A percentile compares a stretch with the other conserved stretches of the same genome.
phyloP scores from a whole-genome alignment of 1,284 basidiomycete genomes.

The Leccinum subspadiceum region DNA sequence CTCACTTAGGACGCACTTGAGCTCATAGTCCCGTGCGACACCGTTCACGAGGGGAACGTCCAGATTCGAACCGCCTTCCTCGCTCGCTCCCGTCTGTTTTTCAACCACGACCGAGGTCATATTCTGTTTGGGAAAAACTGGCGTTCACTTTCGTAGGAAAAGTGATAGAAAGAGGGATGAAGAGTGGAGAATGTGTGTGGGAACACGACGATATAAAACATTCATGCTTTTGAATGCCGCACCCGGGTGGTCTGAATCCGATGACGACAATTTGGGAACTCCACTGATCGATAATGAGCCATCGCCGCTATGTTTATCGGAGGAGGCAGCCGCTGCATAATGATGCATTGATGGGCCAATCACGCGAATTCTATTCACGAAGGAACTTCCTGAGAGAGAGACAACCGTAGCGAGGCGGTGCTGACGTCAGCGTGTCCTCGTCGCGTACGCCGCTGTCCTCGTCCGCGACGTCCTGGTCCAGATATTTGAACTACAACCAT shows the following conservation, averaged over 20 bases:
- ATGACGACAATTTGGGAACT: conserved; percentile 1
- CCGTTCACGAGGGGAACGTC: conserved; percentile 16
- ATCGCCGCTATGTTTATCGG: not conserved
- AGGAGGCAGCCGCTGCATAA: not conserved
- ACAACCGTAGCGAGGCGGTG: too few species aligned
- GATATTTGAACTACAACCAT: not conserved
- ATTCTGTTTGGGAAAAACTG: not conserved
- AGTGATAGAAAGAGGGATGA: not conserved
- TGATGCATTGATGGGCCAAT: conserved; percentile 1
- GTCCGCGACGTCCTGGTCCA: not conserved
- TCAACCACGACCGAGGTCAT: conserved; percentile 17
- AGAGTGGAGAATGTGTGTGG: conserved; percentile 5
- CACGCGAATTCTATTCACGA: not conserved
- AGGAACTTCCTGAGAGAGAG: too few species aligned
- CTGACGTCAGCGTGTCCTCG: too few species aligned
- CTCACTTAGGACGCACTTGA: conserved; percentile 30
- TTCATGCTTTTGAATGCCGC: conserved; percentile 16
- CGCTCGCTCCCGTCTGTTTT: conserved; percentile 14
- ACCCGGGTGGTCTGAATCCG: not conserved
- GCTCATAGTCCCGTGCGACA: conserved; percentile 28
- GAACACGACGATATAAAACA: conserved; percentile 7
- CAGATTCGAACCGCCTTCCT: conserved; percentile 13
- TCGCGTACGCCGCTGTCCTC: too few species aligned
- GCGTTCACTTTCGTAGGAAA: not conserved
- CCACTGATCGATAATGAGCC: not conserved